Base-by-base conservation (phyloP, 1,284 basidiomycete genomes). In the Apiotrichum veenhuisii region DNA sequence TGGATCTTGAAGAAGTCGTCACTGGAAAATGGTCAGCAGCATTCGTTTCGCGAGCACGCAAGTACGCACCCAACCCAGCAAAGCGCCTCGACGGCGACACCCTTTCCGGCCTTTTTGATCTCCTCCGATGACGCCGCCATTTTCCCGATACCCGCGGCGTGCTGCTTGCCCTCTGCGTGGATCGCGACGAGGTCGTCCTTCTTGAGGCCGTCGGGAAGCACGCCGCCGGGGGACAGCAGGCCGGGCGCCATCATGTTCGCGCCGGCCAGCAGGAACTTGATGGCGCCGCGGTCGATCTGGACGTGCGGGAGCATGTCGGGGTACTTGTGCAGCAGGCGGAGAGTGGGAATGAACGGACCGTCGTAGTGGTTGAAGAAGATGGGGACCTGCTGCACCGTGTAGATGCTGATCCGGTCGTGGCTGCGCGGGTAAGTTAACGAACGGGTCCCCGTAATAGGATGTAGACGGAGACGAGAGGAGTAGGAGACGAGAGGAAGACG, bases 171-270 rank as follows among this genome's bases (percentile, higher is more conserved):
- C 76, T 98, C 93, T 18, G 93, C 91, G 65, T 87, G 82, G 56
- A 99, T 87, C 1, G 89, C 91, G 17, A 99, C 92, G 15, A 89
- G 81, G 1, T 83, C 81, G 12, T 84, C 86, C 45, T 84, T 82
- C 18, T 85, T 81, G 38, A 98, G 78, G 1, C 84, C 87, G 9
- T 91, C 85, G 0, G 95, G 94, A 0, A 98, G 84, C 65, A 84
- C 82, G 17, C 94, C 96, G 17, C 95, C 96, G 41, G 86, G 82
- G 27, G 94, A 97, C 23, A 93, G 93, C 55, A 99, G 80, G 12
- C 96, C 96, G 4, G 95, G 96, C 66, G 90, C 92, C 91, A 95
- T 95, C 91, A 95, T 94, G 78, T 89, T 86, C 47, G 91, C 91
- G 33, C 91, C 77, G 10, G 87, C 88, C 44, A 99, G 85, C 25